Conservation (phyloP, 2,329 filamentous ascomycete species). For the Spiromastix sp. region DNA sequence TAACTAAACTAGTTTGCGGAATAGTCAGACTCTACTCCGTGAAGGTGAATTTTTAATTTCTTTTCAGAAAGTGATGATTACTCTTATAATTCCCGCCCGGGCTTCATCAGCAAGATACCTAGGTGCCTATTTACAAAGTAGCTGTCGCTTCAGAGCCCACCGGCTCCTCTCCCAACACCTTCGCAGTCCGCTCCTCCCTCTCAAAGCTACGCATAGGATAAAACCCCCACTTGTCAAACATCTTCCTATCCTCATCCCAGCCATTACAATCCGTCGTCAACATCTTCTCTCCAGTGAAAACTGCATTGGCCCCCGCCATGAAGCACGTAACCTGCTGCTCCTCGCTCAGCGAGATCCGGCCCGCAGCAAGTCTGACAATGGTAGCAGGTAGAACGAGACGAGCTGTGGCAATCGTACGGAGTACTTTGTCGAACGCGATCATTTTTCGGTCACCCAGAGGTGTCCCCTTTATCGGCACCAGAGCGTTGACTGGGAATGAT, state of each 20-base stretch:
- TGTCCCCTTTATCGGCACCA: slow-evolving; percentile 85
- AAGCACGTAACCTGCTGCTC: slow-evolving; percentile 86
- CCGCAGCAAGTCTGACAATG: slow-evolving; percentile 79
- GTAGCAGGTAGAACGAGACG: slow-evolving; percentile 73
- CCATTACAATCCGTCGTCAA: slow-evolving; percentile 83
- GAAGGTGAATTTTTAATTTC: too few relatives aligned
- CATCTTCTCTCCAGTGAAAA: slow-evolving; percentile 95
- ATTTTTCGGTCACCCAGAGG: slow-evolving; percentile 66
- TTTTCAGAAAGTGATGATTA: too few relatives aligned
- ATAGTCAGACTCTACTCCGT: too few relatives aligned
- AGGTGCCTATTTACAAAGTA: too few relatives aligned
- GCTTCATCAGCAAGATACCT: too few relatives aligned
- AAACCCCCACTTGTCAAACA: slow-evolving; percentile 77
- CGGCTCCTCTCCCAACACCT: too few relatives aligned
- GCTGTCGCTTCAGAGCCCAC: too few relatives aligned
- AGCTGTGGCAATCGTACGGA: slow-evolving; percentile 76
- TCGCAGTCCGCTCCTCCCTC: slow-evolving; percentile 14
- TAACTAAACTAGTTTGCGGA: too few relatives aligned
- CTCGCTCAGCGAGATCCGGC: slow-evolving; percentile 72
- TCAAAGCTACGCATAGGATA: slow-evolving; percentile 61
- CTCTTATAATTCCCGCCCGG: too few relatives aligned
- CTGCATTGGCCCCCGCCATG: slow-evolving; percentile 84
- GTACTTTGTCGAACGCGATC: slow-evolving; percentile 65
- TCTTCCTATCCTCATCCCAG: slow-evolving; percentile 76
- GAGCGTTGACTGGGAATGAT: slow-evolving; percentile 81